Percentiles rank a stretch among this genome's conserved stretches.
Evolutionary conservation across 352 stramenopile species (phyloP).

Genomic region (Globisporangium okanoganense): DNA sequence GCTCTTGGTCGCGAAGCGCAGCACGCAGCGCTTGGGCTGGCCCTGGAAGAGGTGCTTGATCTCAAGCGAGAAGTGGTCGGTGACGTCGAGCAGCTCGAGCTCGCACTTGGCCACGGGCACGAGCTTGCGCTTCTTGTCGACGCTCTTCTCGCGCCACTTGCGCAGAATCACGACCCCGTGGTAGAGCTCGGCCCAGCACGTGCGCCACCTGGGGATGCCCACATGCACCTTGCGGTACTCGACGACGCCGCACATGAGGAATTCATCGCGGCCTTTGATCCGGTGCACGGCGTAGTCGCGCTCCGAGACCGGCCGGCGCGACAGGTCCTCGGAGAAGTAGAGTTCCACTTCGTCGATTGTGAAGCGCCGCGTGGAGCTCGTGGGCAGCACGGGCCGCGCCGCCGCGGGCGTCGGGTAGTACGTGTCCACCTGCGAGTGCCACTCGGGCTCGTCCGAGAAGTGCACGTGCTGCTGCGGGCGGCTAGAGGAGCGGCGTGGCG

Average conservation of each 20-base stretch:
- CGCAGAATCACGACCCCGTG: slow-evolving; percentile 62
- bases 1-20: slow-evolving; percentile 48
- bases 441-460: slow-evolving; percentile 45
- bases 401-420: slow-evolving; percentile 42
- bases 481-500: no score
- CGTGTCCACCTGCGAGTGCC: slow-evolving; percentile 23
- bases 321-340: slow-evolving; percentile 54
- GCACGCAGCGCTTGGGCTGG: slow-evolving; percentile 28
- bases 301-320: slow-evolving; percentile 21
- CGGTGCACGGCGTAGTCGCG: slow-evolving; percentile 51
- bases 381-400: slow-evolving; percentile 36
- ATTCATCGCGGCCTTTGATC: slow-evolving; percentile 38
- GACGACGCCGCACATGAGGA: slow-evolving; percentile 48
- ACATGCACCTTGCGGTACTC: slow-evolving; percentile 42
- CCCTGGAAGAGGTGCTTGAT: slow-evolving; percentile 60
- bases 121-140: slow-evolving; percentile 51
- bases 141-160: slow-evolving; percentile 41
- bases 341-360: slow-evolving; percentile 64
- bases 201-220: slow-evolving; percentile 38
- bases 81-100: slow-evolving; percentile 49
- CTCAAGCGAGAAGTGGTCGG: slow-evolving; percentile 38
- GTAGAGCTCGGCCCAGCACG: slow-evolving; percentile 70
- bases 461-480: slow-evolving; percentile 30
- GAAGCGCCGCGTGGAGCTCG: slow-evolving; percentile 42
- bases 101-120: slow-evolving; percentile 43